A percentile compares a stretch with the other conserved stretches of the same genome.
These are phyloP conservation scores for Blastobotrys persicus DNA, from an alignment of 1,139 yeast genomes.

Conservation along the genomic window DNA sequence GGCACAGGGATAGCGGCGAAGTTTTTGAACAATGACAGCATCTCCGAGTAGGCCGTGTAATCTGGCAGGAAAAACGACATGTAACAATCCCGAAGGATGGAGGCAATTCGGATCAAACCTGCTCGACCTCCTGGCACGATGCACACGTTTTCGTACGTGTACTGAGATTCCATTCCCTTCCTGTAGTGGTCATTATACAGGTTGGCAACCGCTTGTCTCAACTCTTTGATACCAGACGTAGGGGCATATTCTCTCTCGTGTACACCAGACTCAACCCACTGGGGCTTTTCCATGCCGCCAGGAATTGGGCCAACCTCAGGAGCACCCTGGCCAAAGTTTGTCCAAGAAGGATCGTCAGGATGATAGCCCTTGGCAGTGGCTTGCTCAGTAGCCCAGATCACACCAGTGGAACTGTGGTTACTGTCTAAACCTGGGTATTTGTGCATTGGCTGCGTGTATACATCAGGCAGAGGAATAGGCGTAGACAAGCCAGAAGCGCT, in stretches of 20 bases:
- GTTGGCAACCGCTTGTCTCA: constrained; percentile 62
- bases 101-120: constrained; percentile 65
- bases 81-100: constrained; percentile 60
- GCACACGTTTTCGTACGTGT: constrained; percentile 64
- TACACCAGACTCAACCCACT: constrained; percentile 50
- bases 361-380: constrained; percentile 61
- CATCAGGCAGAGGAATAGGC: constrained; percentile 36
- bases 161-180: constrained; percentile 49
- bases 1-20: constrained; percentile 70
- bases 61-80: constrained; percentile 65
- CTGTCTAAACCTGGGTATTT: constrained; percentile 63
- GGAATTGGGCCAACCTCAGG: constrained; percentile 68
- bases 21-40: constrained; percentile 63
- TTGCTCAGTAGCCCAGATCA: constrained; percentile 67
- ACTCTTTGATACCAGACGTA: constrained; percentile 58
- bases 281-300: constrained; percentile 61
- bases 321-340: constrained; percentile 69
- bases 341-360: constrained; percentile 52
- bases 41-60: constrained; percentile 71
- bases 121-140: constrained; percentile 72
- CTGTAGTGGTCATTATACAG: constrained; percentile 60
- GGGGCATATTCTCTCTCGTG: constrained; percentile 61
- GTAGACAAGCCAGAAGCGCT: constrained; percentile 33
- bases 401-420: constrained; percentile 64
- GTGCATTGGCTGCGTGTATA: constrained; percentile 31